Percentiles rank a stretch among this genome's conserved stretches.
These are phyloP conservation scores for Dactylellina drechsleri DNA, from an alignment of 2,329 filamentous ascomycete genomes.

Conservation along the genomic window DNA sequence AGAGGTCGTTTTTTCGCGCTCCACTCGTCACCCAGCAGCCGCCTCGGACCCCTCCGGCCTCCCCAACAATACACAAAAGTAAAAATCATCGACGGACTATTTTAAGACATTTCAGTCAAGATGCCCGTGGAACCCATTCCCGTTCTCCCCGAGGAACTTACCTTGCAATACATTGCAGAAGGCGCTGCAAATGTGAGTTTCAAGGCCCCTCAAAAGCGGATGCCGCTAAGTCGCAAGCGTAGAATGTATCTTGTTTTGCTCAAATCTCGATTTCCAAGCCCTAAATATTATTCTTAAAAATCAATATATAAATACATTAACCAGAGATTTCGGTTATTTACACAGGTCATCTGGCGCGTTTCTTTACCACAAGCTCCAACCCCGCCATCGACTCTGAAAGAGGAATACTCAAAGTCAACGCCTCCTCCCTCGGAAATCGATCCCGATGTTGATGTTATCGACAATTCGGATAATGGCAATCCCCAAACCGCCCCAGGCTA, in stretches of 20 bases:
- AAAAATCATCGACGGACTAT: conserved; percentile 49
- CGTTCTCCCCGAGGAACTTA: conserved; percentile 45
- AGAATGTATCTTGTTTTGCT: too few species aligned
- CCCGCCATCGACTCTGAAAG: conserved; percentile 44
- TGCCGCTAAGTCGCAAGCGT: too few species aligned
- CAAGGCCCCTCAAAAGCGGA: neutral
- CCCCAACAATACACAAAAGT: conserved; percentile 32
- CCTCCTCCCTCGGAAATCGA: conserved; percentile 58
- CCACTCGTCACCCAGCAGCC: too few species aligned
- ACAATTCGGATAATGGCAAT: conserved; percentile 7
- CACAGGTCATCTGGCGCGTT: conserved; percentile 52
- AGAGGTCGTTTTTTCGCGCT: too few species aligned
- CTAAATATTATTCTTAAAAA: too few species aligned
- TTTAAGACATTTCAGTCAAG: conserved; percentile 49
- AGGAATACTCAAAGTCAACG: conserved; percentile 60
- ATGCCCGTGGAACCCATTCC: conserved; percentile 43
- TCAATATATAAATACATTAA: neutral
- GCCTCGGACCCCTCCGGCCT: too few species aligned
- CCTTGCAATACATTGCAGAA: conserved; percentile 68
- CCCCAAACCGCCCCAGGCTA: conserved; percentile 38
- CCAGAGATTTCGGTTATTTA: neutral
- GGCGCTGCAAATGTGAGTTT: conserved; percentile 78
- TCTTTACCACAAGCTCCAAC: conserved; percentile 27
- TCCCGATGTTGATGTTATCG: conserved; percentile 1
- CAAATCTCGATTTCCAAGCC: too few species aligned